Base-by-base conservation (phyloP, 306 rosid species). In the Vigna unguiculata region DNA sequence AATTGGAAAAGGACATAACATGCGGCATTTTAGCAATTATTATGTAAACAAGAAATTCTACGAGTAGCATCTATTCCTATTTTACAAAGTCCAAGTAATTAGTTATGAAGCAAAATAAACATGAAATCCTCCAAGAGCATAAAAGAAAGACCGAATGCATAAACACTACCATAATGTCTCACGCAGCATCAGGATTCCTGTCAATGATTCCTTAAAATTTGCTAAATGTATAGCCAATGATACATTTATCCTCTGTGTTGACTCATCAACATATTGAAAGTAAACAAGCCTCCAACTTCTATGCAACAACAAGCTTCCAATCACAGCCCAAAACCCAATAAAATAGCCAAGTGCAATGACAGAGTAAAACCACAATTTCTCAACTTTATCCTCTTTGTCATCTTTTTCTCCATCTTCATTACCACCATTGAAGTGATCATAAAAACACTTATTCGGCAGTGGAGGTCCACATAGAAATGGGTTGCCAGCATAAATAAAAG, bases 331-430 rank as follows among this genome's bases (percentile, higher is more conserved):
- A 28, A 28, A 28, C 4, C 30, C 60, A 53, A 3, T 9, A 3
- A 13, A 14, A 20, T 20, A 53, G 7, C 76, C 83, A 24, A 79
- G 4, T 51, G 61, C 74, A 9, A 80, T 38, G 0, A 79, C 71
- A 48, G 60, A 71, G 66, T 71, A 71, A 71, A 79, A 71, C 83
- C 46, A 79, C 3, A 61, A 2, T 25, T 71, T 62, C 66, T 79
- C 78, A 16, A 6, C n/a, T 20, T 0, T 61, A 9, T 40, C 72
- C 2, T 9, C 13, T 40, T 40, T 38, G 3, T 28, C 4, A 28
- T 28, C 4, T 28, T 28, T 28, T 28, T 28, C 30, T 28, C 1
- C 69, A 78, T 58, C 67, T 12, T 52, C 78, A 51, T 72, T 13
- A 0, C 1, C 24, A 6, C 19, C 41, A 1, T 22, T n/a, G 2